phyloP scores from a whole-genome alignment of 108 stramenopile genomes.

The Poteriospumella lacustris region DNA sequence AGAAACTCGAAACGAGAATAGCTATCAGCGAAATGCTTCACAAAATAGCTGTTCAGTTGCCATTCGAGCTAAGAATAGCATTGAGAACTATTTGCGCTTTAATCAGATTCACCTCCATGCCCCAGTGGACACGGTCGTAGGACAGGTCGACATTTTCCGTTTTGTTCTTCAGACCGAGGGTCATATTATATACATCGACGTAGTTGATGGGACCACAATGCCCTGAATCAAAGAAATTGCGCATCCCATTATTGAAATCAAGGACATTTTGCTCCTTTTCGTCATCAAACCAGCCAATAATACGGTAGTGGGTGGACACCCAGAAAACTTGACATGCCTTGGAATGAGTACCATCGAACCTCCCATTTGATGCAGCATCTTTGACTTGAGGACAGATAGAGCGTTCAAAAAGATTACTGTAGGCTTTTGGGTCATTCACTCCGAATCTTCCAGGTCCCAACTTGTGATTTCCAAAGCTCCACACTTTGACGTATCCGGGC shows the following conservation, averaged over 20 bases:
- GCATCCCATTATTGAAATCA: not conserved
- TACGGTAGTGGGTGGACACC: conserved; percentile 10
- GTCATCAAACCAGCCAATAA: not conserved
- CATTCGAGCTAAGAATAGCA: not conserved
- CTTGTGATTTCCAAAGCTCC: not conserved
- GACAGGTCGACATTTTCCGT: not conserved
- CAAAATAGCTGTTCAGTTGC: too few relatives aligned
- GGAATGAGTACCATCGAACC: not conserved
- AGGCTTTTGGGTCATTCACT: not conserved
- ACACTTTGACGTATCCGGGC: not conserved
- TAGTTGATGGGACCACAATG: conserved; percentile 11
- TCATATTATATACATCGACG: conserved; percentile 21
- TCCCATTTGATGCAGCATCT: not conserved
- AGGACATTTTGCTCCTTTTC: not conserved
- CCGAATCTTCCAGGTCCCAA: not conserved
- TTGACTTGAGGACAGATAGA: not conserved
- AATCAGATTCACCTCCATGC: conserved; percentile 17
- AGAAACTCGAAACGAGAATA: too few relatives aligned
- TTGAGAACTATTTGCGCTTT: conserved; percentile 19
- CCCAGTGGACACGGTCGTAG: conserved; percentile 11
- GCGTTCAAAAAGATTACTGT: not conserved
- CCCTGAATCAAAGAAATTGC: not conserved
- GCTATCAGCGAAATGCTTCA: too few relatives aligned
- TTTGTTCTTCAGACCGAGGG: not conserved
- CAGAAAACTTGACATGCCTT: not conserved